Evolutionary conservation across 108 stramenopile genomes (phyloP).

Genomic region (Stephanodiscus triporus): DNA sequence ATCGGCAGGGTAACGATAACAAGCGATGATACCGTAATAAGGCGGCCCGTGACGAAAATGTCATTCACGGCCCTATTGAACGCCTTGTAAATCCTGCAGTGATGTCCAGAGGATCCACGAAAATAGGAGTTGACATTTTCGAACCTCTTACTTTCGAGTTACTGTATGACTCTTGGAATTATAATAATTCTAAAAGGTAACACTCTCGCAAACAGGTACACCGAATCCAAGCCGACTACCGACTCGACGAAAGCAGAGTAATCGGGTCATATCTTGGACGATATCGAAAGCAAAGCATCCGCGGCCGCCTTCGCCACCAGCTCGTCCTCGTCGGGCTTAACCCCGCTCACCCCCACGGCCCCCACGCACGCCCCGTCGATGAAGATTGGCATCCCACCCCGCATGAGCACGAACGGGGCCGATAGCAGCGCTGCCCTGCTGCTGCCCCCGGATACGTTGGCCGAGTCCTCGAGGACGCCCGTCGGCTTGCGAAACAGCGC

Average conservation of each 20-base stretch:
- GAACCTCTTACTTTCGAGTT: no score
- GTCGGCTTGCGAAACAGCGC: slow-evolving; percentile 48
- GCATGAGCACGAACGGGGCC: slow-evolving; percentile 40
- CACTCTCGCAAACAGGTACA: no score
- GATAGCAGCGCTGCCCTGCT: slow-evolving; percentile 42
- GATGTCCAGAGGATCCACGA: no score
- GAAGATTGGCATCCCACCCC: slow-evolving; percentile 47
- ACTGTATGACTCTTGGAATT: no score
- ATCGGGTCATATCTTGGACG: slow-evolving; percentile 34
- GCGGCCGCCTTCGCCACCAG: slow-evolving; percentile 37
- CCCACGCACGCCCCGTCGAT: slow-evolving; percentile 38
- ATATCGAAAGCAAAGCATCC: slow-evolving; percentile 27
- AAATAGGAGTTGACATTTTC: no score
- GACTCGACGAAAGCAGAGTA: background rate
- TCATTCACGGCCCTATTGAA: no score
- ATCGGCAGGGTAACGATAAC: no score
- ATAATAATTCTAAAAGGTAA: no score
- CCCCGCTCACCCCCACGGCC: slow-evolving; percentile 55
- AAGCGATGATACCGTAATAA: no score
- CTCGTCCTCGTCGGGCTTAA: slow-evolving; percentile 50
- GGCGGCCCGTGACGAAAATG: no score
- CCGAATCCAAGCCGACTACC: background rate
- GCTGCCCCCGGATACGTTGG: slow-evolving; percentile 30
- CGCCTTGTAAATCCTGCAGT: no score
- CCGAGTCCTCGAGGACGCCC: slow-evolving; percentile 32